Evolutionary conservation across 2,329 filamentous ascomycete species (phyloP), one percentile per base, ranked within the genome.

Genomic region (Sarocladium kiliense): DNA sequence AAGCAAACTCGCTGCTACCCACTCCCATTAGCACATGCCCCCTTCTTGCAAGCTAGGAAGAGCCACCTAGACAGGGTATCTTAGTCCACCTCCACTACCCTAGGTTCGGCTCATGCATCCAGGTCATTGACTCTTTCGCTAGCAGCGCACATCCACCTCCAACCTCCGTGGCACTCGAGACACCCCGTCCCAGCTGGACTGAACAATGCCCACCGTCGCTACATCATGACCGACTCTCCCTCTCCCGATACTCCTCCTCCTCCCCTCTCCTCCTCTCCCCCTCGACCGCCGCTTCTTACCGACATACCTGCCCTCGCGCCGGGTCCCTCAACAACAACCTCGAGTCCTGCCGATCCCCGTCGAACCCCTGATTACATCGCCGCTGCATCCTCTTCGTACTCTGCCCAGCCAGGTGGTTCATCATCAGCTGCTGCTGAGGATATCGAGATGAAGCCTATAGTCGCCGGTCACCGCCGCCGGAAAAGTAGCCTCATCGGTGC

Each of bases 401-500:
- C 57, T 14, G 41, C 57, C n/a, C 58, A 54, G 54, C 55, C 55
- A 50, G 60, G 50, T 36, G 55, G 55, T 56, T 54, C 27, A 27
- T 34, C 27, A 23, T n/a, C 34, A 3, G 26, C 11, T 26, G 19
- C 50, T 7, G 32, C 50, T 27, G 69, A 73, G 60, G 73, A 76
- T 58, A 79, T 83, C 61, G 80, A 84, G 71, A 82, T 83, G 78
- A 79, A 77, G 58, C 69, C 78, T 36, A 73, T 83, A 16, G 56
- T 55, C 59, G 63, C 66, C n/a, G 74, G 78, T 62, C 79, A 79
- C 41, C 76, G 80, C 57, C 78, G 80, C 16, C 56, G 56, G 45
- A 74, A 78, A 57, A 83, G 79, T 70, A 82, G 79, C 59, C 67
- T 82, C 23, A 77, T 77, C 63, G 50, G 50, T 27, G 32, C 32